phyloP scores from a whole-genome alignment of 257 asterid species.

The Echites panduratus region DNA sequence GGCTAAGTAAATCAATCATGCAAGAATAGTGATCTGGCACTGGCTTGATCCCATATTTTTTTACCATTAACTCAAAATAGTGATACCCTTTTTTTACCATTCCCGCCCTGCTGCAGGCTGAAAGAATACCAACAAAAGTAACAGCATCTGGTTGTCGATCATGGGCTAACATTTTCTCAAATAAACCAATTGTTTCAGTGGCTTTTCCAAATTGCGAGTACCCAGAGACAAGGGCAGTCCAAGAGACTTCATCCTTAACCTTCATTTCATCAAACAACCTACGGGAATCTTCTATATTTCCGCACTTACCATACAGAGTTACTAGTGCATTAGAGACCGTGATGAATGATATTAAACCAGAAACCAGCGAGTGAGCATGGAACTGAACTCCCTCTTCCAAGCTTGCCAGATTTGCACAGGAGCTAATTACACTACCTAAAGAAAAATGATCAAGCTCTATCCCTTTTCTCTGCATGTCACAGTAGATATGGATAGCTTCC shows the following conservation, averaged over 20 bases:
- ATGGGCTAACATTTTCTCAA: constrained; percentile 61
- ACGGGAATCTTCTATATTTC: constrained; percentile 63
- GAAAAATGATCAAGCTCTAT: constrained; percentile 64
- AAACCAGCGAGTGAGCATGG: constrained; percentile 62
- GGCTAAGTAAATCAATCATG: constrained; percentile 69
- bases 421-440: constrained; percentile 86
- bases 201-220: constrained; percentile 88
- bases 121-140: constrained; percentile 74
- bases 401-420: constrained; percentile 87
- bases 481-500: constrained; percentile 62
- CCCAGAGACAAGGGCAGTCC: constrained; percentile 85
- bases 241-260: constrained; percentile 67
- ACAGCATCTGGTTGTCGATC: constrained; percentile 71
- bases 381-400: constrained; percentile 90
- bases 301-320: constrained; percentile 79
- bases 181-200: constrained; percentile 55
- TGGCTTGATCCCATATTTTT: constrained; percentile 48
- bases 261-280: constrained; percentile 51
- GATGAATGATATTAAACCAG: constrained; percentile 59
- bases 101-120: constrained; percentile 89
- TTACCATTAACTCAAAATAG: constrained; percentile 63
- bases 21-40: constrained; percentile 44
- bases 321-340: constrained; percentile 87
- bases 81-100: constrained; percentile 57
- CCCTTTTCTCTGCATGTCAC: constrained; percentile 66